phyloP scores from a whole-genome alignment of 768 basidiomycete species.

The Boletus huronensis region DNA sequence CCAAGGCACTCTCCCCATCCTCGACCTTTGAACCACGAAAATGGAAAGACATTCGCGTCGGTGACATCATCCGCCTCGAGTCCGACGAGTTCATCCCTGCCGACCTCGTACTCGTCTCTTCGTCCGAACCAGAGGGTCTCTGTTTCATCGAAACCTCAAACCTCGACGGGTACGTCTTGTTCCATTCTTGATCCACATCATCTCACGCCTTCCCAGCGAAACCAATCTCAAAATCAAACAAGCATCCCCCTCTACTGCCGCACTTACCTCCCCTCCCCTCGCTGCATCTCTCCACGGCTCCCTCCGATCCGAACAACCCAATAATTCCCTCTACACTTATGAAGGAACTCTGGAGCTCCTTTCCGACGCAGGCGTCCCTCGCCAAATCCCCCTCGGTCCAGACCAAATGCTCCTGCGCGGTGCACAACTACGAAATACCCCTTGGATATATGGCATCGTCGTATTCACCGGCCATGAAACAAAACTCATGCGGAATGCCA shows the following conservation, averaged over 20 bases:
- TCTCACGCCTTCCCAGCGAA: conserved; percentile 51
- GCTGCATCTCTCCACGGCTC: conserved; percentile 75
- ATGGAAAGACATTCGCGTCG: conserved; percentile 89
- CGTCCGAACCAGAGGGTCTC: conserved; percentile 93
- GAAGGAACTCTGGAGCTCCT: conserved; percentile 76
- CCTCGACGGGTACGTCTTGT: conserved; percentile 78
- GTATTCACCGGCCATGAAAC: conserved; percentile 98
- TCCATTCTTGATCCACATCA: not conserved
- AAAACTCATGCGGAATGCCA: conserved; percentile 97
- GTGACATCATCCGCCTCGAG: conserved; percentile 89
- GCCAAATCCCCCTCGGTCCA: conserved; percentile 88
- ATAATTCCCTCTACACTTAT: conserved; percentile 95
- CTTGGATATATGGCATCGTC: conserved; percentile 92
- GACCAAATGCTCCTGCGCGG: conserved; percentile 93
- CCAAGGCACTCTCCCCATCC: conserved; percentile 68
- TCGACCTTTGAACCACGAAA: conserved; percentile 67
- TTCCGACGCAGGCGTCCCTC: conserved; percentile 52
- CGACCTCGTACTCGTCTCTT: conserved; percentile 82
- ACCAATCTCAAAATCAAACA: conserved; percentile 99
- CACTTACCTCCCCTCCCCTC: conserved; percentile 72
- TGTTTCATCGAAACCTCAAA: conserved; percentile 99
- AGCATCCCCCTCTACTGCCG: conserved; percentile 75
- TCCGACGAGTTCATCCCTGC: conserved; percentile 95
- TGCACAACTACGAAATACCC: conserved; percentile 93
- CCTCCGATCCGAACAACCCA: conserved; percentile 93